Conservation (phyloP, 1,139 yeast genomes). For the Debaryomycetaceae sp. region DNA sequence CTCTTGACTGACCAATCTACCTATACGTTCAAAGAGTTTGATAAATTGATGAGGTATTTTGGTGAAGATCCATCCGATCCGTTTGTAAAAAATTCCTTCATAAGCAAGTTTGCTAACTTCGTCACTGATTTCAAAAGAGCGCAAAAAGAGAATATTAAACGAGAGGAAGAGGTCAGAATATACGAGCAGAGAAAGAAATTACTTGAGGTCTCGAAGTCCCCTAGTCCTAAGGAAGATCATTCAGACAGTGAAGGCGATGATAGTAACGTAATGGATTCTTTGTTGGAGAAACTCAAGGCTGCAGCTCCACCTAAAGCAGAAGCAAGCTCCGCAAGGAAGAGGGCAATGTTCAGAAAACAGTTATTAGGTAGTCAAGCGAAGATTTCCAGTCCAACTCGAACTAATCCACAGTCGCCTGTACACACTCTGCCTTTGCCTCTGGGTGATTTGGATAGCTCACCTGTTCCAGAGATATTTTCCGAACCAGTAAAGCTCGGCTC, state of each 20-base stretch:
- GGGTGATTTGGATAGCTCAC: constrained; percentile 13
- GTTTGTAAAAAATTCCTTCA: constrained; percentile 65
- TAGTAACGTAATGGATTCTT: constrained; percentile 68
- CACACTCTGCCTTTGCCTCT: constrained; percentile 9
- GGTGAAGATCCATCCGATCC: constrained; percentile 75
- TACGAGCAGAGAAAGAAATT: constrained; percentile 71
- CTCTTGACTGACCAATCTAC: constrained; percentile 60
- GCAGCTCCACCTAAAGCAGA: constrained; percentile 73
- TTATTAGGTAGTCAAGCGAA: constrained; percentile 38
- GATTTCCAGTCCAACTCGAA: constrained; percentile 5
- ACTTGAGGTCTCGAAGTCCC: constrained; percentile 44
- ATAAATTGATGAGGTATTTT: constrained; percentile 64
- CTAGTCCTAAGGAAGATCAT: constrained; percentile 13
- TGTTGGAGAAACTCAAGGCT: constrained; percentile 68
- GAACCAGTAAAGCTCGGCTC: constrained; percentile 5
- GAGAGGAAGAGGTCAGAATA: constrained; percentile 76
- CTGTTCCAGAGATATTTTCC: constrained; percentile 7
- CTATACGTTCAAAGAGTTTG: constrained; percentile 64
- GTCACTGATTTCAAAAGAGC: constrained; percentile 73
- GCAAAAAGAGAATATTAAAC: constrained; percentile 67
- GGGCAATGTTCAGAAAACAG: constrained; percentile 73
- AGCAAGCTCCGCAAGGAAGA: constrained; percentile 74
- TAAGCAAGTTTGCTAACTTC: constrained; percentile 70
- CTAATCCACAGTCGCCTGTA: constrained; percentile 11
- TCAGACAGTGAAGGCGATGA: constrained; percentile 26